phyloP scores from a whole-genome alignment of 805 yeast genomes.

The Barnettozyma californica region DNA sequence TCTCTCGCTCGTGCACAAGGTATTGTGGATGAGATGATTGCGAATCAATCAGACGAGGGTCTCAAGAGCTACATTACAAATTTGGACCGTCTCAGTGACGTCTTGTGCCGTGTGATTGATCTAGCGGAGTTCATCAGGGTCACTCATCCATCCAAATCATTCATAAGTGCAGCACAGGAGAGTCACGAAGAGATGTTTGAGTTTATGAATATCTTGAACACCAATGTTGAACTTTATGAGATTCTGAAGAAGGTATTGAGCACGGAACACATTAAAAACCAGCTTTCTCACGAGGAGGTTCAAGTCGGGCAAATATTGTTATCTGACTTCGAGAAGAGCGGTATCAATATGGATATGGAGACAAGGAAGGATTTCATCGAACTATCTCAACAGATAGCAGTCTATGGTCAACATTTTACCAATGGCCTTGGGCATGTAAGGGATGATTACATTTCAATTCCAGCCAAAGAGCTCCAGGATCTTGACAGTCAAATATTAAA shows the following conservation, averaged over 20 bases:
- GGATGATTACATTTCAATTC: constrained; percentile 17
- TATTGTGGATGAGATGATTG: constrained; percentile 52
- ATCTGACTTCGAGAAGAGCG: constrained; percentile 86
- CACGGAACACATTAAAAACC: constrained; percentile 22
- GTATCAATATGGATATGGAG: constrained; percentile 67
- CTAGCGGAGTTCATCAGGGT: constrained; percentile 88
- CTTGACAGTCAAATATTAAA: constrained; percentile 21
- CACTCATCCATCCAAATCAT: constrained; percentile 70
- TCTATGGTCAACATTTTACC: constrained; percentile 71
- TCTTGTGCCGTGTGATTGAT: constrained; percentile 88
- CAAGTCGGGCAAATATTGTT: constrained; percentile 76
- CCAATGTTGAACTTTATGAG: constrained; percentile 65
- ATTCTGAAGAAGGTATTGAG: constrained; percentile 53
- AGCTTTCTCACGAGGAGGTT: constrained; percentile 66
- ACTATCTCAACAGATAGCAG: constrained; percentile 74
- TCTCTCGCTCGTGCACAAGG: constrained; percentile 63
- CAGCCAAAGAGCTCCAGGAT: constrained; percentile 18
- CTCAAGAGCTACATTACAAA: constrained; percentile 48
- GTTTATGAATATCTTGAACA: constrained; percentile 88
- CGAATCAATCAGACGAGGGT: constrained; percentile 39
- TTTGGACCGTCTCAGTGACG: constrained; percentile 81
- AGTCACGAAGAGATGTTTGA: constrained; percentile 88
- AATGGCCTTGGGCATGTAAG: constrained; percentile 23
- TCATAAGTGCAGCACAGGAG: constrained; percentile 75
- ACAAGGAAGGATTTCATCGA: constrained; percentile 67